Base-by-base conservation (phyloP, 1,139 yeast species). In the Eremothecium sinecaudum region DNA sequence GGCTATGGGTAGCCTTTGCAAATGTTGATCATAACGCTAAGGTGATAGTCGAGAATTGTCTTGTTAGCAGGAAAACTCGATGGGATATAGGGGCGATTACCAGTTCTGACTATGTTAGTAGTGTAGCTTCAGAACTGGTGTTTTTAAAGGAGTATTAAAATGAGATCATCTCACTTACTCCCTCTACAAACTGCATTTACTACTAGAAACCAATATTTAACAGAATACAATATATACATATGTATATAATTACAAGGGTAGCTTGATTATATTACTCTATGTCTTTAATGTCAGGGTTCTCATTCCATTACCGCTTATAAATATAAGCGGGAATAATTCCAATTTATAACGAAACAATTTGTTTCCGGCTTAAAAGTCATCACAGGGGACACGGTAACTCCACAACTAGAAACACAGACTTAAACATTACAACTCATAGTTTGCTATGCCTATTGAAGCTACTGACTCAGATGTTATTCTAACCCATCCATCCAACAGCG, bases 1-100 rank as follows among this genome's bases (percentile, higher is more conserved):
- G 98, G 98, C 71, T 71, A 27, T 90, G 97, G 97, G 67, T 58
- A 39, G 55, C 57, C 15, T 56, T 69, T 41, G 55, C 54, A 24
- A 59, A 59, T n/a, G 35, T 40, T 4, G 55, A 58, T 4, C 63
- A 59, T 15, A 66, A 71, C 66, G 76, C 77, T 0, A 76, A 70
- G 47, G 58, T 51, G 12, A 58, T 78, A 14, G 84, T 78, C 4
- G 66, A 66, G 32, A 60, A 63, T 15, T 63, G 79, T 33, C 56
- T 79, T 28, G 63, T 69, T 18, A 67, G 76, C 40, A 64, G 78
- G 35, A 75, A 71, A 36, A 60, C 61, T 29, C 62, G 83, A 29
- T 56, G 69, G 50, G 49, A 53, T 9, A 61, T 72, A 5, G 43
- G 53, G 6, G 58, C 68, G 17, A 56, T 72, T 8, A 53, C 52